A percentile compares a stretch with the other conserved stretches of the same genome.
Evolutionary conservation across 2,329 filamentous ascomycete species (phyloP).

Genomic region (Stagonosporopsis vannaccii): DNA sequence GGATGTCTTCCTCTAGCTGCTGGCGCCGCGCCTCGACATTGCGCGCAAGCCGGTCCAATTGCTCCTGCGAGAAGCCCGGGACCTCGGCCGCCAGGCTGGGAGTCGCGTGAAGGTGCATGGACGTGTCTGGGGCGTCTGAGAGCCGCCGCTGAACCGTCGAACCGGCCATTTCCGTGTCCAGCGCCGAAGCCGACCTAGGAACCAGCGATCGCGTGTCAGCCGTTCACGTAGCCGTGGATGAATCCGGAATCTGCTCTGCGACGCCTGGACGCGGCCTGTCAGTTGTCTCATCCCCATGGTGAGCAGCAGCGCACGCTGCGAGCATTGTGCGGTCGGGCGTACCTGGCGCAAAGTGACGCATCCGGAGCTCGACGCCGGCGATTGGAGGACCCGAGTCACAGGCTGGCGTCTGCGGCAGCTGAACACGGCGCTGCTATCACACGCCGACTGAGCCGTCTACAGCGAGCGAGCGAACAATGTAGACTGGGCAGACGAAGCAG

Average conservation of each 20-base stretch:
- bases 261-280: conserved; percentile 28
- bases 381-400: conserved; percentile 31
- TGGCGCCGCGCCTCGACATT: conserved; percentile 46
- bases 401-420: conserved; percentile 6
- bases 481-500: background rate
- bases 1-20: conserved; percentile 47
- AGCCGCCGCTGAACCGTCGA: background rate
- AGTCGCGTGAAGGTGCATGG: conserved; percentile 40
- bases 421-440: conserved; percentile 1
- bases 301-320: conserved; percentile 43
- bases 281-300: conserved; percentile 50
- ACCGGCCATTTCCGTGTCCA: conserved; percentile 31
- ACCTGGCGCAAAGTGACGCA: conserved; percentile 42
- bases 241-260: conserved; percentile 1
- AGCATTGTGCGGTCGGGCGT: conserved; percentile 23
- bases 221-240: conserved; percentile 9
- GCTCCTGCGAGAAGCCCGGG: conserved; percentile 40
- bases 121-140: conserved; percentile 22
- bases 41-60: conserved; percentile 42
- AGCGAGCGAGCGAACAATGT: background rate
- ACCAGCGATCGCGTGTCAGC: background rate
- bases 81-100: conserved; percentile 38
- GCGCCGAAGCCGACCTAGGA: conserved; percentile 8
- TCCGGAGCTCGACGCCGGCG: conserved; percentile 32
- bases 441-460: too few species aligned